Evolutionary conservation across 169 alveolate genomes (phyloP), one percentile per base, ranked within the genome.

Genomic region (Haemoproteus tartakovskyi): DNA sequence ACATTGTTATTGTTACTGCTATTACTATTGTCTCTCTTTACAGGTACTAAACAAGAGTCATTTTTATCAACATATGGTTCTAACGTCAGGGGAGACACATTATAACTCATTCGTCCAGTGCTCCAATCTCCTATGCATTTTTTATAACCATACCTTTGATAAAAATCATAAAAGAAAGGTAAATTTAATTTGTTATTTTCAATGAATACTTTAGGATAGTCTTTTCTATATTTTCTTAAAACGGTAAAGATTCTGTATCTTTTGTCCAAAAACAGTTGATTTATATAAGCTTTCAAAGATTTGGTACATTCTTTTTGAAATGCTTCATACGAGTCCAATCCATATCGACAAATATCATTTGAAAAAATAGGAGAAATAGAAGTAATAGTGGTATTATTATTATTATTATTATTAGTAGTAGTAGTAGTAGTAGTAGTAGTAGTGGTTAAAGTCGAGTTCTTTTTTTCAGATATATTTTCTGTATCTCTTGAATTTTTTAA

Each of bases 241-340:
- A 74, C 46, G 18, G 60, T 74, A 74, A 74, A 74, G 29, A 74
- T 38, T 43, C 84, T 43, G 38, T 74, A 74, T 9, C 78, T 54
- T 38, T 57, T 74, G 27, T 74, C 78, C 40, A 30, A 29, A 45
- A 29, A 56, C n/a, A 74, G 40, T 18, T 74, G 54, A 56, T 74
- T 74, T 45, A 74, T 21, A 30, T 45, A 56, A n/a, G 18, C 62
- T 12, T 74, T 74, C 29, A 74, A 41, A 14, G 48, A 60, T 18
- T 74, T 56, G 30, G 19, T 22, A 47, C 84, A 74, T n/a, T 56
- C 45, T 12, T 56, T 45, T 24, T 74, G 61, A 46, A 56, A 74
- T 45, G n/a, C 43, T 33, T 33, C 43, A 33, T 33, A 33, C 9
- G 43, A 33, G n/a, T n/a, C n/a, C n/a, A n/a, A n/a, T n/a, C n/a